phyloP scores from a whole-genome alignment of 768 basidiomycete species.

The Russula sp. region DNA sequence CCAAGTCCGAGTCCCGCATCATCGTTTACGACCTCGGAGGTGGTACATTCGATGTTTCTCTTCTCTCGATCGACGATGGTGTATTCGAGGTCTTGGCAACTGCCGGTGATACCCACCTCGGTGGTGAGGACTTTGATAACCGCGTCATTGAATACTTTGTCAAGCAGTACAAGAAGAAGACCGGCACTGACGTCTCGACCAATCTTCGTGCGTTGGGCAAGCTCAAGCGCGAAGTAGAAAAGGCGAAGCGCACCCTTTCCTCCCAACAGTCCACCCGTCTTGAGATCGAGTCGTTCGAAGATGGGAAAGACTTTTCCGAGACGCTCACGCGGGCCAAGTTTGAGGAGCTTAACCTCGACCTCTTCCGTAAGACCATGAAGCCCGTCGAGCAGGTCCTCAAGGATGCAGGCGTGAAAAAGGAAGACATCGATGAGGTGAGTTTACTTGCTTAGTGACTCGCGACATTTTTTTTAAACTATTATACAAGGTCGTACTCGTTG shows the following conservation, averaged over 20 bases:
- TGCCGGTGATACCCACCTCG: slow-evolving; percentile 58
- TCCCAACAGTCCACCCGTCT: slow-evolving; percentile 89
- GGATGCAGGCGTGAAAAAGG: slow-evolving; percentile 98
- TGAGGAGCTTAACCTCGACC: slow-evolving; percentile 97
- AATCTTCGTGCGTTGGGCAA: slow-evolving; percentile 51
- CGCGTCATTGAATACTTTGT: slow-evolving; percentile 49
- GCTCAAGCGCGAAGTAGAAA: slow-evolving; percentile 39
- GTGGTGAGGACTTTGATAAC: slow-evolving; percentile 52
- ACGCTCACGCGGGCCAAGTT: slow-evolving; percentile 97
- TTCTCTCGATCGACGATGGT: slow-evolving; percentile 65
- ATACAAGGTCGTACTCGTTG: slow-evolving; percentile 75
- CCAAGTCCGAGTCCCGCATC: slow-evolving; percentile 80
- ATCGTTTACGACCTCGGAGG: slow-evolving; percentile 98
- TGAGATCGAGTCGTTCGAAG: slow-evolving; percentile 95
- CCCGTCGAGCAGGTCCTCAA: slow-evolving; percentile 98
- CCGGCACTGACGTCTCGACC: slow-evolving; percentile 42
- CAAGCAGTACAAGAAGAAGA: slow-evolving; percentile 51
- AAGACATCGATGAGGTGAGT: slow-evolving; percentile 82
- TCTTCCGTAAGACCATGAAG: slow-evolving; percentile 99
- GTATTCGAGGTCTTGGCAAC: slow-evolving; percentile 55
- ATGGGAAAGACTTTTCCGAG: slow-evolving; percentile 96
- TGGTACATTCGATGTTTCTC: slow-evolving; percentile 98
- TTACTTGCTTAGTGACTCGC: neutral
- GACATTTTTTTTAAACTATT: neutral
- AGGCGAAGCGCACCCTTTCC: slow-evolving; percentile 67